Evolutionary conservation across 257 asterid species (phyloP).

Genomic region (Primulina eburnea): DNA sequence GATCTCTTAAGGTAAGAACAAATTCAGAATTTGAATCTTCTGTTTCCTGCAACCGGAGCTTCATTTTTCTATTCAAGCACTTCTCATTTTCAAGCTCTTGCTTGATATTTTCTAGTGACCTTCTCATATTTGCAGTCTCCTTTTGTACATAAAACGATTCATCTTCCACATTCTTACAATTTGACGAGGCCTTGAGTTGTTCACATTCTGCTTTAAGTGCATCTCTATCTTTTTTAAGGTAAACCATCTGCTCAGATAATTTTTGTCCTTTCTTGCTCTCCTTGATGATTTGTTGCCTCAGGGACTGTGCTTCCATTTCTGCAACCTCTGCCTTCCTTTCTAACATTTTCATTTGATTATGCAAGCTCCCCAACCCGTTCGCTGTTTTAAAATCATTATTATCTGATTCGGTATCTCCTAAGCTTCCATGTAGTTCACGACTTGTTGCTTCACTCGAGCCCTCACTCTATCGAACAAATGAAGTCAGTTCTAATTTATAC

Average conservation of each 20-base stretch:
- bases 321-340: constrained; percentile 74
- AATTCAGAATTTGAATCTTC: constrained; percentile 91
- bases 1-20: constrained; percentile 77
- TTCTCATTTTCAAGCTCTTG: constrained; percentile 65
- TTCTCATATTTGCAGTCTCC: constrained; percentile 37
- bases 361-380: constrained; percentile 33
- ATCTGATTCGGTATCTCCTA: constrained; percentile 39
- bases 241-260: constrained; percentile 48
- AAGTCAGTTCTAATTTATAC: constrained; percentile 14
- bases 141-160: constrained; percentile 28
- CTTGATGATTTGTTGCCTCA: constrained; percentile 66
- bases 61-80: constrained; percentile 52
- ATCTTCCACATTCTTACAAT: constrained; percentile 31
- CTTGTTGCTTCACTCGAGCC: constrained; percentile 42
- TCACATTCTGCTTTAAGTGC: constrained; percentile 57
- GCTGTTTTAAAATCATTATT: constrained; percentile 29
- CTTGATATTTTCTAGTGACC: constrained; percentile 44
- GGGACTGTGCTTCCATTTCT: constrained; percentile 75
- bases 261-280: constrained; percentile 70
- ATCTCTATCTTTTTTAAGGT: constrained; percentile 62
- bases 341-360: constrained; percentile 41
- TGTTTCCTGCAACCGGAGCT: constrained; percentile 60
- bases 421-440: constrained; percentile 42
- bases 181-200: constrained; percentile 43
- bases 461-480: constrained; percentile 45